These are phyloP conservation scores for Rhizophagus sp. DNA, from an alignment of 192 early-diverging fungal species.

Conservation along the genomic window DNA sequence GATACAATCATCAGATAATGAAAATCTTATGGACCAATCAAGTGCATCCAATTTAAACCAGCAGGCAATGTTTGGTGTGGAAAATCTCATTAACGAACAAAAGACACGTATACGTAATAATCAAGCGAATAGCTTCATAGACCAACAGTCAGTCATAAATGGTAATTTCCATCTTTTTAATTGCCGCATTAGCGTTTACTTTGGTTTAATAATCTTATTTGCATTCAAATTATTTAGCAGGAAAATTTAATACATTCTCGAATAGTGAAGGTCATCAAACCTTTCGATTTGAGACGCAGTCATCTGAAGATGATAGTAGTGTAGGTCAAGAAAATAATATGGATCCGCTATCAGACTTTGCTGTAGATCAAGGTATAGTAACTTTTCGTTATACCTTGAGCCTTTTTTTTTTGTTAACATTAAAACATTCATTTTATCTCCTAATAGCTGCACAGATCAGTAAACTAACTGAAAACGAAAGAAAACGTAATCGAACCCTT, in stretches of 20 bases:
- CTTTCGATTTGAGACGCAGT: neutral
- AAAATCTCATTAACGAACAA: too few relatives aligned
- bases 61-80: too few relatives aligned
- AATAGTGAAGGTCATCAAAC: neutral
- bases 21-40: too few relatives aligned
- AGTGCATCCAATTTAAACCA: too few relatives aligned
- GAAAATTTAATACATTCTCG: neutral
- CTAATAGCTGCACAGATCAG: neutral
- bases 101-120: too few relatives aligned
- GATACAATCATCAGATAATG: too few relatives aligned
- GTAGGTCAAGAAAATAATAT: neutral
- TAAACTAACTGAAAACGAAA: neutral
- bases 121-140: too few relatives aligned
- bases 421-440: neutral
- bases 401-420: neutral
- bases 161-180: neutral
- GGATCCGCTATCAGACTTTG: neutral
- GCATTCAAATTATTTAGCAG: neutral
- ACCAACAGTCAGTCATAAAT: too few relatives aligned
- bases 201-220: neutral
- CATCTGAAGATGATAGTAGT: neutral
- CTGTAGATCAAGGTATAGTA: neutral
- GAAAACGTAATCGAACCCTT: neutral
- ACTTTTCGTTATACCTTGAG: neutral
- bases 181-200: neutral